These are phyloP conservation scores for Epichloe glyceriae DNA, from an alignment of 2,329 filamentous ascomycete species.

Conservation along the genomic window DNA sequence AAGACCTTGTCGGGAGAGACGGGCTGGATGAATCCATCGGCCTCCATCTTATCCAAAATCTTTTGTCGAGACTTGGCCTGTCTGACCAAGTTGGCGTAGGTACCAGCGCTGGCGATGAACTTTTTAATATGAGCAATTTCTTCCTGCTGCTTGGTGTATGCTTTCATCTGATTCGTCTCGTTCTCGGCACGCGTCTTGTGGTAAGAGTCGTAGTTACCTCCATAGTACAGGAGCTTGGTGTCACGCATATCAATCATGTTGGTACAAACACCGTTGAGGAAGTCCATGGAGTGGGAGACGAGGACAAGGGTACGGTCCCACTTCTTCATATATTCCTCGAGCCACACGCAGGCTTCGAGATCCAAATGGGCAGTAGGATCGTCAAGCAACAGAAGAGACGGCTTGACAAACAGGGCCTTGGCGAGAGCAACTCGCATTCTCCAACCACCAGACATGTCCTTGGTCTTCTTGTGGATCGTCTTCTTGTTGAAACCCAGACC, in stretches of 20 bases:
- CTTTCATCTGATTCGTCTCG: slow-evolving; percentile 97
- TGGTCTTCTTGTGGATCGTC: slow-evolving; percentile 98
- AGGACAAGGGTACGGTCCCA: slow-evolving; percentile 96
- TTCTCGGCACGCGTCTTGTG: slow-evolving; percentile 87
- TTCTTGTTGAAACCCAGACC: slow-evolving; percentile 98
- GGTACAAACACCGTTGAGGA: slow-evolving; percentile 95
- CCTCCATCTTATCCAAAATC: slow-evolving; percentile 99
- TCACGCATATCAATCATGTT: slow-evolving; percentile 98
- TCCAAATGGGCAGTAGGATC: slow-evolving; percentile 99
- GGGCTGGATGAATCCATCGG: slow-evolving; percentile 93
- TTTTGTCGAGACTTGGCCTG: slow-evolving; percentile 99
- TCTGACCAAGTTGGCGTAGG: slow-evolving; percentile 96
- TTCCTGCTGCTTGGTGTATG: slow-evolving; percentile 97
- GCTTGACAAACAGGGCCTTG: slow-evolving; percentile 98
- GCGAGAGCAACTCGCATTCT: slow-evolving; percentile 97
- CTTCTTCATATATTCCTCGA: slow-evolving; percentile 99
- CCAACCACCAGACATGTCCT: slow-evolving; percentile 99
- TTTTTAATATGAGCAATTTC: slow-evolving; percentile 99
- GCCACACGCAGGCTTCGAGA: slow-evolving; percentile 97
- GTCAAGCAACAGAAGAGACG: slow-evolving; percentile 86
- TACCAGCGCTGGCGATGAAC: slow-evolving; percentile 99
- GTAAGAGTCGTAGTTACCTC: slow-evolving; percentile 99
- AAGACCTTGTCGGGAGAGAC: slow-evolving; percentile 78
- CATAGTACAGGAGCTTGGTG: slow-evolving; percentile 87
- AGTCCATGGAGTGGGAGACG: slow-evolving; percentile 97